Base-by-base conservation (phyloP, 192 early-diverging fungal species). In the Umbelopsis sp. region DNA sequence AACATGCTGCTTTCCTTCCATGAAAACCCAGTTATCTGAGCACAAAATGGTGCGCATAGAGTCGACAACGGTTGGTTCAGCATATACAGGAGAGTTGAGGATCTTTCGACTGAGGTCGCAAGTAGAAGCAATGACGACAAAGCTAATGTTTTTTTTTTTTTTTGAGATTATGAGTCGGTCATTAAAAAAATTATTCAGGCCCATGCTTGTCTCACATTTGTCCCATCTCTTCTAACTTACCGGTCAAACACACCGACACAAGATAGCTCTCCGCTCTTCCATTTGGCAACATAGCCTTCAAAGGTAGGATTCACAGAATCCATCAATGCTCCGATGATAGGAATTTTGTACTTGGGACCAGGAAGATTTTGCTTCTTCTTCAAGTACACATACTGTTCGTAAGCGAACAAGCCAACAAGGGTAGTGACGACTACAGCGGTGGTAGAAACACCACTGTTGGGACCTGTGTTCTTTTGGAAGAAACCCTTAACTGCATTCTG, bases 241-340 rank as follows among this genome's bases (percentile, higher is more conserved):
- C 79, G 69, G 66, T 82, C 73, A 71, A 82, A 82, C 38, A 82
- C 81, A 44, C 72, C 53, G 29, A 82, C 75, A 59, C 76, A 80
- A 44, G 74, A 77, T 21, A 82, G 68, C 21, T 71, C 74, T 51
- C 81, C 81, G 69, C 79, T 77, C 50, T 82, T 82, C 81, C 78
- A 82, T 25, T 81, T 82, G 52, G 54, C 69, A 69, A 82, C 73
- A 21, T 82, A 82, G 22, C 81, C 81, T 36, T 82, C 81, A 74
- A 82, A 82, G 12, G 77, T 82, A 20, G 81, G 81, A 29, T 82
- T 68, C 3, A 82, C 59, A 14, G 76, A 81, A 51, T 82, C 81
- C 53, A 73, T 71, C 47, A 79, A 77, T 4, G 79, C 75, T 43
- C 81, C 81, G 52, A 82, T 80, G 34, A 82, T 65, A 45, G 81